Evolutionary conservation across 108 stramenopile species (phyloP).

Genomic region (Mayamaea pseudoterrestris): DNA sequence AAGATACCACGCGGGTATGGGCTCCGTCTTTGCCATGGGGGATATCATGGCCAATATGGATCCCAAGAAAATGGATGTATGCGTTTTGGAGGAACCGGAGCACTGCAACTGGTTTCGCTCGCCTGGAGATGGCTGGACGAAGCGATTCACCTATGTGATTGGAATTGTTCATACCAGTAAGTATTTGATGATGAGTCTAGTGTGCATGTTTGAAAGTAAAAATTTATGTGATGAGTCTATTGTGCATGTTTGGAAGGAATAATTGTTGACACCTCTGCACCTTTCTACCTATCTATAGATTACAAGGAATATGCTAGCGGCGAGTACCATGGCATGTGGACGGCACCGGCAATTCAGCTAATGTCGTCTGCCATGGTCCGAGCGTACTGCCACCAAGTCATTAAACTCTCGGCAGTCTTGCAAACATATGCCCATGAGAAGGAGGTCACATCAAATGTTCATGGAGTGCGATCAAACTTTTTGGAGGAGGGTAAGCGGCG

Average conservation of each 20-base stretch:
- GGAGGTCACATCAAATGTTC: constrained; percentile 69
- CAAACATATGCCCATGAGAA: constrained; percentile 74
- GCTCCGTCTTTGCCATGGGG: constrained; percentile 77
- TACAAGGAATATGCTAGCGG: constrained; percentile 34
- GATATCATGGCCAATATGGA: constrained; percentile 39
- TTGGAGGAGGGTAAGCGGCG: constrained; percentile 7
- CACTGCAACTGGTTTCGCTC: constrained; percentile 84
- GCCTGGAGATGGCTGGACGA: constrained; percentile 78
- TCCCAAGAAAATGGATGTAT: constrained; percentile 32
- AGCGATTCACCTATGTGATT: constrained; percentile 69
- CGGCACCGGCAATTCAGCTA: constrained; percentile 61
- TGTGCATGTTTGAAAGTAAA: not conserved
- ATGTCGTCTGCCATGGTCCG: constrained; percentile 74
- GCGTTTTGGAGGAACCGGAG: constrained; percentile 84
- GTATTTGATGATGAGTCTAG: constrained; percentile 3
- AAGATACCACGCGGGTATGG: constrained; percentile 49
- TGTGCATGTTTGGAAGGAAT: not conserved
- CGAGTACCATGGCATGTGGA: constrained; percentile 34
- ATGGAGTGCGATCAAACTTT: constrained; percentile 72
- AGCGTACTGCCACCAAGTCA: constrained; percentile 84
- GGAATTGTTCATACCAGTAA: constrained; percentile 75
- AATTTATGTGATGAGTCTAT: not conserved
- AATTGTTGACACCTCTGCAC: no score
- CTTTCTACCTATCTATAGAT: constrained; percentile 9
- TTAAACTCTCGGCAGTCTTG: constrained; percentile 67